phyloP scores from a whole-genome alignment of 1,139 yeast species.

The Magnusiomyces tetraspermus region DNA sequence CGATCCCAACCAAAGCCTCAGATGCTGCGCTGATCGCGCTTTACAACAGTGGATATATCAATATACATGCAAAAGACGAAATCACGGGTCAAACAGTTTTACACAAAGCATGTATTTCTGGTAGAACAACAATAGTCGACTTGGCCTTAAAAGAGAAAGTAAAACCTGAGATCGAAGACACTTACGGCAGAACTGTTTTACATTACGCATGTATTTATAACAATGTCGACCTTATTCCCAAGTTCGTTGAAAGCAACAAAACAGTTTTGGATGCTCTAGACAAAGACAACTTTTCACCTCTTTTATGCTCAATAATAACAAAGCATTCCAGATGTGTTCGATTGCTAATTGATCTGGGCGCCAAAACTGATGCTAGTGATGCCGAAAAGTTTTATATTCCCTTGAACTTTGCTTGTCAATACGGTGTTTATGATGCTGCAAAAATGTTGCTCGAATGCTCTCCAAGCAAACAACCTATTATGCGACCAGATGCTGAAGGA shows the following conservation, averaged over 20 bases:
- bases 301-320: slow-evolving; percentile 67
- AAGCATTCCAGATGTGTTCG: slow-evolving; percentile 50
- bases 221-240: slow-evolving; percentile 28
- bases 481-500: slow-evolving; percentile 45
- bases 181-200: slow-evolving; percentile 72
- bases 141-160: slow-evolving; percentile 30
- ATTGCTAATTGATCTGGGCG: slow-evolving; percentile 38
- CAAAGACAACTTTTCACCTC: slow-evolving; percentile 48
- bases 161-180: slow-evolving; percentile 42
- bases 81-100: slow-evolving; percentile 37
- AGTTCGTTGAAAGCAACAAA: slow-evolving; percentile 31
- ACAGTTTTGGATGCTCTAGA: slow-evolving; percentile 32
- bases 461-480: slow-evolving; percentile 21
- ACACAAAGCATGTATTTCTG: slow-evolving; percentile 39
- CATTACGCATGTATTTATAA: slow-evolving; percentile 65
- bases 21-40: slow-evolving; percentile 36
- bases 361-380: slow-evolving; percentile 31
- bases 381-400: slow-evolving; percentile 55
- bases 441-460: slow-evolving; percentile 43
- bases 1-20: slow-evolving; percentile 42
- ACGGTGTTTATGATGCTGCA: slow-evolving; percentile 67
- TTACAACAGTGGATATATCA: slow-evolving; percentile 34
- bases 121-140: slow-evolving; percentile 33
- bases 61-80: slow-evolving; percentile 36
- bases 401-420: slow-evolving; percentile 78